Percentiles rank a stretch among this genome's conserved stretches.
phyloP scores from a whole-genome alignment of 306 rosid species.

The Fagus sylvatica region DNA sequence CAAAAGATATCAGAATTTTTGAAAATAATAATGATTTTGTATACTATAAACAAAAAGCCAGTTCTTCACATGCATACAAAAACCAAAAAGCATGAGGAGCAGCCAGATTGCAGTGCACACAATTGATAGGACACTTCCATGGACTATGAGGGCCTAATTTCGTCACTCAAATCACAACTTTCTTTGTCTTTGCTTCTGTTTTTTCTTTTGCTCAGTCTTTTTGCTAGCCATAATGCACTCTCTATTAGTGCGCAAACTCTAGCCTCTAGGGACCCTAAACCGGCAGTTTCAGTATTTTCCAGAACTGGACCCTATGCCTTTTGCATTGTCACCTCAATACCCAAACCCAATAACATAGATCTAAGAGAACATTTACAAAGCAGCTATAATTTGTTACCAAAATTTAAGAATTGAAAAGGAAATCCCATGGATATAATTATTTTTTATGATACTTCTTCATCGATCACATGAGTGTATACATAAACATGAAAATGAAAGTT shows the following conservation, averaged over 20 bases:
- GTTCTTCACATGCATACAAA: conserved; percentile 59
- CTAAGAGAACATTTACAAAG: conserved; percentile 10
- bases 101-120: conserved; percentile 27
- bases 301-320: conserved; percentile 35
- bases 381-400: not conserved
- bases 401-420: conserved; percentile 9
- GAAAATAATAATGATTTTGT: no score
- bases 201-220: conserved; percentile 19
- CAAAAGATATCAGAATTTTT: not conserved
- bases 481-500: not conserved
- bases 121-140: conserved; percentile 57
- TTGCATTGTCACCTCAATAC: conserved; percentile 47
- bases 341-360: conserved; percentile 32
- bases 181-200: conserved; percentile 34
- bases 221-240: not conserved
- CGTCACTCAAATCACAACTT: conserved; percentile 34
- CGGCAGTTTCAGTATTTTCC: conserved; percentile 32
- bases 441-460: not conserved
- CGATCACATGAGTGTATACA: not conserved
- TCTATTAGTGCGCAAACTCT: conserved; percentile 27
- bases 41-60: not conserved
- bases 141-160: conserved; percentile 21
- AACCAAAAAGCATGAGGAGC: conserved; percentile 15
- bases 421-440: conserved; percentile 1
- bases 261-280: conserved; percentile 30